These are phyloP conservation scores for Takashimella tepidaria DNA, from an alignment of 1,284 basidiomycete species.

Conservation along the genomic window DNA sequence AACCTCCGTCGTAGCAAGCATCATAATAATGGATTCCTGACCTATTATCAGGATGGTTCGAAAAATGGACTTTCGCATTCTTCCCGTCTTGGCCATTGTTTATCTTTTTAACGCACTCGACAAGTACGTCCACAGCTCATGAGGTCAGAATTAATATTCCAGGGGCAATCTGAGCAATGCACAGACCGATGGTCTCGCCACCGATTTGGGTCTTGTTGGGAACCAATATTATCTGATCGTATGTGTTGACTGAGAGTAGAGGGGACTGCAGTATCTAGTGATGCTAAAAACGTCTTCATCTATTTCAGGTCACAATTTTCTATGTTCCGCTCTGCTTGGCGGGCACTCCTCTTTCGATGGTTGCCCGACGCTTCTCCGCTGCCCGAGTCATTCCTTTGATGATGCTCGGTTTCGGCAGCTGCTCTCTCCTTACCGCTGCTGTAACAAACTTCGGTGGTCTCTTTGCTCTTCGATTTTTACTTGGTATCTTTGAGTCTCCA, in stretches of 20 bases:
- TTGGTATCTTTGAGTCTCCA: constrained; percentile 17
- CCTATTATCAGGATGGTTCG: neutral
- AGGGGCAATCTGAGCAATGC: constrained; percentile 49
- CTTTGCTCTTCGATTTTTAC: constrained; percentile 11
- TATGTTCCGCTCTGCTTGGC: constrained; percentile 37
- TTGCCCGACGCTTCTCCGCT: constrained; percentile 15
- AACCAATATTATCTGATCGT: neutral
- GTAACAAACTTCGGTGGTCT: constrained; percentile 15
- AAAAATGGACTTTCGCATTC: neutral
- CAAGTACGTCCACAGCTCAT: neutral
- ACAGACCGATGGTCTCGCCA: constrained; percentile 5
- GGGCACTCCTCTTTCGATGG: constrained; percentile 52
- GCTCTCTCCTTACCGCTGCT: constrained; percentile 14
- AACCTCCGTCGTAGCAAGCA: no score
- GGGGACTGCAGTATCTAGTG: no score
- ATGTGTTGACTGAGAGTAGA: neutral
- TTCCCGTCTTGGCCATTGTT: constrained; percentile 14
- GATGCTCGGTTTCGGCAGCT: constrained; percentile 12
- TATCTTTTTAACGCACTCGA: constrained; percentile 20
- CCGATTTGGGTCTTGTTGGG: neutral
- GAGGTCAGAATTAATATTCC: no score
- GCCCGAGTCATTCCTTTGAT: constrained; percentile 17
- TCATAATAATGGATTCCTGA: no score
- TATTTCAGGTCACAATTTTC: constrained; percentile 20
- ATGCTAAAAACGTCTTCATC: no score